Base-by-base conservation (phyloP, 768 basidiomycete species). In the Russula sp. region DNA sequence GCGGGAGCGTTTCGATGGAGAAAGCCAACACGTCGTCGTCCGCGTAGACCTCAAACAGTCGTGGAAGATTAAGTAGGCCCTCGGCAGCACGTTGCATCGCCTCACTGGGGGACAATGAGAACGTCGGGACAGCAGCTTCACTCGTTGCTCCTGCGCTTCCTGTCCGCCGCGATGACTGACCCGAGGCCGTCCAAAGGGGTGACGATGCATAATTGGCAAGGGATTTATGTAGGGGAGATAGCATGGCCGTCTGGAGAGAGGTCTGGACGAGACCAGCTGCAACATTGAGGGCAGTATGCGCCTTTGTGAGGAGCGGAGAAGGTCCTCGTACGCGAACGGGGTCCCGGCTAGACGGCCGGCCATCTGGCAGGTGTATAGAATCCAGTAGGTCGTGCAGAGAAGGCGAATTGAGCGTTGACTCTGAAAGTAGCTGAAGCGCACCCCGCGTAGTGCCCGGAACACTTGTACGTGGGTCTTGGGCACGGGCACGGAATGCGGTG, bases 11-110 rank as follows among this genome's bases (percentile, higher is more conserved):
- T 51, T 87, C 84, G 43, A 98, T 77, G 39, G 91, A 93, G 73
- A 94, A 97, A 2, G 86, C 83, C 9, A 98, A 80, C 10, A 92
- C 90, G 63, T 94, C 93, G 71, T 98, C 94, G 60, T 88, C 87
- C 7, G 89, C 91, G 69, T 97, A 96, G 18, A 95, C 88, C 72
- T 98, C 95, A 69, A 98, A 97, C 16, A 98, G 76, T 59, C 94
- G 76, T 2, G 96, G 93, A 3, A 99, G 82, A 74, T 96, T 97
- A 36, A 98, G 78, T 38, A 99, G 75, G n/a, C 94, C 93, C 70
- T 98, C 97, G 2, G 91, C 90, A 36, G 98, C 86, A 60, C 86
- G 84, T 62, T 94, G 90, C 63, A 97, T 86, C 5, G 82, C 85
- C 57, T 93, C 90, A 58, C 87, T 96, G 1, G 94, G 95, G 10